A percentile compares a stretch with the other conserved stretches of the same genome.
Evolutionary conservation across 2,329 filamentous ascomycete species (phyloP).

Genomic region (Cryphonectria parasitica): DNA sequence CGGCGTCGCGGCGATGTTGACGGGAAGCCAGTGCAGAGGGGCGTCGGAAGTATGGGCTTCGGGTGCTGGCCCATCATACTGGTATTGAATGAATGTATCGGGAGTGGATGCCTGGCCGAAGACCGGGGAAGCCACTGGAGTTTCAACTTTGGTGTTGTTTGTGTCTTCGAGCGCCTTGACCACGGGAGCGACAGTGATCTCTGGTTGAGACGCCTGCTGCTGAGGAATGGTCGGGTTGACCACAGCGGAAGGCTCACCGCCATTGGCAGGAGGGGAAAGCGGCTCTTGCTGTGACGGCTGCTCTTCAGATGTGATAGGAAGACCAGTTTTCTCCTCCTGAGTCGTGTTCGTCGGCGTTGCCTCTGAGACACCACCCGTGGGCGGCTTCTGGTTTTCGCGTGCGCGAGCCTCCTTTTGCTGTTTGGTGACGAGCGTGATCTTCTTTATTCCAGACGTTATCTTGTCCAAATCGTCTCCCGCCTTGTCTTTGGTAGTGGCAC

Average conservation of each 20-base stretch:
- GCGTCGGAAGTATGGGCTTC: slow-evolving; percentile 43
- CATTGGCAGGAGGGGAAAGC: slow-evolving; percentile 10
- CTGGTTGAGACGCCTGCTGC: background rate
- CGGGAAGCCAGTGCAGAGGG: slow-evolving; percentile 56
- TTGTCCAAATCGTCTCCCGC: slow-evolving; percentile 53
- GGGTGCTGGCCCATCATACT: slow-evolving; percentile 57
- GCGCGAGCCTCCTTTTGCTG: slow-evolving; percentile 60
- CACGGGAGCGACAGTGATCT: slow-evolving; percentile 1
- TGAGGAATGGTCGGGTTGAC: slow-evolving; percentile 28
- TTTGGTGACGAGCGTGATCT: slow-evolving; percentile 63
- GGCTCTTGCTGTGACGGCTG: background rate
- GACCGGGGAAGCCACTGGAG: slow-evolving; percentile 3
- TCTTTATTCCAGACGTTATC: slow-evolving; percentile 63
- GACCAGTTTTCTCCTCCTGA: background rate
- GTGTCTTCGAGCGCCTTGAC: background rate
- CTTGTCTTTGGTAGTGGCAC: slow-evolving; percentile 22
- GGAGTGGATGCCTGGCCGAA: slow-evolving; percentile 31
- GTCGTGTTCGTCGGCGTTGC: background rate
- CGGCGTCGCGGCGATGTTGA: slow-evolving; percentile 47
- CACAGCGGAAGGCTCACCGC: slow-evolving; percentile 24
- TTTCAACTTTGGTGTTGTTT: background rate
- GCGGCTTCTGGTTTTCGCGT: slow-evolving; percentile 53
- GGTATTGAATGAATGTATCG: slow-evolving; percentile 57
- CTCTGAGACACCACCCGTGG: slow-evolving; percentile 42
- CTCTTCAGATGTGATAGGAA: slow-evolving; percentile 18